Evolutionary conservation across 1,139 yeast genomes (phyloP).

Genomic region (Hansenula lynferdii): DNA sequence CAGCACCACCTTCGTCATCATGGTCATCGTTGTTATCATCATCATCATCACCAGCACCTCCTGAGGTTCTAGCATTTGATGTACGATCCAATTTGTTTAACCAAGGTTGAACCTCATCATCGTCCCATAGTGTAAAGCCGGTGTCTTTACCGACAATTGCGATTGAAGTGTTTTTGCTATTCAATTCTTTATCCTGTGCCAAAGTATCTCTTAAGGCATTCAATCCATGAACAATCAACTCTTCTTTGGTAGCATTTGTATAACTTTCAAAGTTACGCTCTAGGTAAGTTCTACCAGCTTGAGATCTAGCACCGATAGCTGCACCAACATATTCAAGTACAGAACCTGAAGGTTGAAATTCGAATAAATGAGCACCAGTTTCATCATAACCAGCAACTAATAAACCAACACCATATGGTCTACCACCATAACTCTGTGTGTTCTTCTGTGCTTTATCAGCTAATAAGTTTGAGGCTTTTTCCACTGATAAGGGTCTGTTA

Average conservation of each 20-base stretch:
- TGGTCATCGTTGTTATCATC: conserved; percentile 26
- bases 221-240: conserved; percentile 81
- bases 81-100: conserved; percentile 62
- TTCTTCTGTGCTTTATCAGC: conserved; percentile 97
- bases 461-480: conserved; percentile 77
- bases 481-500: conserved; percentile 82
- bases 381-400: conserved; percentile 91
- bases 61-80: conserved; percentile 40
- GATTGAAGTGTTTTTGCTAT: conserved; percentile 77
- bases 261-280: conserved; percentile 79
- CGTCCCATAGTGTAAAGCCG: conserved; percentile 75
- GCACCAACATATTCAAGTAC: conserved; percentile 89
- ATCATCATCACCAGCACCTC: conserved; percentile 32
- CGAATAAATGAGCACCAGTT: conserved; percentile 90
- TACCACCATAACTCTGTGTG: conserved; percentile 92
- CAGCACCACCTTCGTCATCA: conserved; percentile 17
- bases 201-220: conserved; percentile 91
- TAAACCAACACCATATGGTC: conserved; percentile 97
- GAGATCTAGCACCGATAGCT: conserved; percentile 98
- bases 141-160: conserved; percentile 84
- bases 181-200: conserved; percentile 90
- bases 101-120: conserved; percentile 71
- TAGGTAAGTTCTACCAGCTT: conserved; percentile 93
- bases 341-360: conserved; percentile 94
- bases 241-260: conserved; percentile 55